Percentiles rank a stretch among this genome's conserved stretches.
phyloP scores from a whole-genome alignment of 441 rosid genomes.

The Raphanus hybrid region DNA sequence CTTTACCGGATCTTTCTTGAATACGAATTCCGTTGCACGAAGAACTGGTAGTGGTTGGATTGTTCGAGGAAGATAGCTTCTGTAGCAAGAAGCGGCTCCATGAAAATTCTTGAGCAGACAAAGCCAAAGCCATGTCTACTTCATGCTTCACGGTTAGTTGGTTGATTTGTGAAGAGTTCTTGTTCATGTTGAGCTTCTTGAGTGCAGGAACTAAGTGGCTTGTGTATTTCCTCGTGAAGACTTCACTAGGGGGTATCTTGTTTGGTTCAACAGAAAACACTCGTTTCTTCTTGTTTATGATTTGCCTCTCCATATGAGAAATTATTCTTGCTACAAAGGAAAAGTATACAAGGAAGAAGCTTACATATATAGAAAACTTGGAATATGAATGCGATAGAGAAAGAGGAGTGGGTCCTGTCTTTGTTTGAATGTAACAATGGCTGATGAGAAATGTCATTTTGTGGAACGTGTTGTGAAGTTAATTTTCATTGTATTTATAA shows the following conservation, averaged over 20 bases:
- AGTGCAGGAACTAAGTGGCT: constrained; percentile 44
- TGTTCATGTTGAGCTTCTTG: constrained; percentile 35
- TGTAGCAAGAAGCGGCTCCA: constrained; percentile 47
- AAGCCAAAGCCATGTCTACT: constrained; percentile 49
- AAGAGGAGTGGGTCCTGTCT: constrained; percentile 21
- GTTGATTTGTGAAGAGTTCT: constrained; percentile 2
- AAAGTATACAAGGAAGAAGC: constrained; percentile 27
- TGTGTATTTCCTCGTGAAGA: constrained; percentile 43
- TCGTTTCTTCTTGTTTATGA: constrained; percentile 36
- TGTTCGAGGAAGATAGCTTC: constrained; percentile 21
- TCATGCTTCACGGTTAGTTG: constrained; percentile 40
- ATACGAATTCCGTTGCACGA: background rate
- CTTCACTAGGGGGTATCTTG: constrained; percentile 7
- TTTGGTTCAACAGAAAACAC: constrained; percentile 40
- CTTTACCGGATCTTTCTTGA: constrained; percentile 24
- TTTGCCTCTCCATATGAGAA: constrained; percentile 40
- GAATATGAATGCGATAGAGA: constrained; percentile 6
- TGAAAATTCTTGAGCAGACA: constrained; percentile 43
- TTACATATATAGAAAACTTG: constrained; percentile 27
- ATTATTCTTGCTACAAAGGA: constrained; percentile 13
- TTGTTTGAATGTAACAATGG: constrained; percentile 29
- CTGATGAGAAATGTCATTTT: constrained; percentile 16
- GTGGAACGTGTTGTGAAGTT: constrained; percentile 13
- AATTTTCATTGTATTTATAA: background rate
- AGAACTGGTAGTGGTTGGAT: constrained; percentile 16